These are phyloP conservation scores for Myriosclerotinia curreyana DNA, from an alignment of 2,329 filamentous ascomycete genomes.

Conservation along the genomic window DNA sequence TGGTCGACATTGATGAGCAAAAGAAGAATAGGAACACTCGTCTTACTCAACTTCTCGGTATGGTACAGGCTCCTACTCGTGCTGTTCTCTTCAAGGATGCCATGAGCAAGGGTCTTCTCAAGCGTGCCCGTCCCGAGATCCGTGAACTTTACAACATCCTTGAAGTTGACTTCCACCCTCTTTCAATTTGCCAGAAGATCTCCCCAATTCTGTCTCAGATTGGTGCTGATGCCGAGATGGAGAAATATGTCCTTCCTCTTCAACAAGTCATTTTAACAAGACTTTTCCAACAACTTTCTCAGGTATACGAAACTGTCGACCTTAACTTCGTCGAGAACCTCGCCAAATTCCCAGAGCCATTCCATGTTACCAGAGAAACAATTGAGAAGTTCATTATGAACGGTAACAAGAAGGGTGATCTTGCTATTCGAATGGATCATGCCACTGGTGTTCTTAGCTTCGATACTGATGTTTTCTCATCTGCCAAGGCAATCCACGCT, in stretches of 20 bases:
- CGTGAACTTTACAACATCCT: conserved; percentile 97
- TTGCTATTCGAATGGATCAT: conserved; percentile 94
- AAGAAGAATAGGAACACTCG: conserved; percentile 99
- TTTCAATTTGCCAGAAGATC: conserved; percentile 99
- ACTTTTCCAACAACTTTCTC: conserved; percentile 97
- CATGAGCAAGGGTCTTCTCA: conserved; percentile 88
- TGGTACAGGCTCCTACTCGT: conserved; percentile 85
- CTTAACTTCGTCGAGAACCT: conserved; percentile 89
- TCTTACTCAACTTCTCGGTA: conserved; percentile 91
- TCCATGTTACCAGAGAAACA: conserved; percentile 83
- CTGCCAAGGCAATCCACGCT: conserved; percentile 84
- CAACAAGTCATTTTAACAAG: conserved; percentile 98
- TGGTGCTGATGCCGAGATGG: conserved; percentile 90
- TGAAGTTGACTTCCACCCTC: conserved; percentile 97
- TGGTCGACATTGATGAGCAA: conserved; percentile 95
- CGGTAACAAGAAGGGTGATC: conserved; percentile 98
- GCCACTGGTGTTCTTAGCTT: conserved; percentile 94
- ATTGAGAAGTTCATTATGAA: conserved; percentile 99
- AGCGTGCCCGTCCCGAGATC: conserved; percentile 90
- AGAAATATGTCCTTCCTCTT: conserved; percentile 90
- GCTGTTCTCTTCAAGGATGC: conserved; percentile 92
- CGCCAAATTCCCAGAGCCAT: conserved; percentile 93
- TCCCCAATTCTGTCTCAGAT: conserved; percentile 94
- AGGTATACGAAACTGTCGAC: conserved; percentile 98
- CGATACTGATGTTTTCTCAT: conserved; percentile 97